A percentile compares a stretch with the other conserved stretches of the same genome.
These are phyloP conservation scores for Panicum virgatum DNA, from an alignment of 202 grass and related monocot species.

Conservation along the genomic window DNA sequence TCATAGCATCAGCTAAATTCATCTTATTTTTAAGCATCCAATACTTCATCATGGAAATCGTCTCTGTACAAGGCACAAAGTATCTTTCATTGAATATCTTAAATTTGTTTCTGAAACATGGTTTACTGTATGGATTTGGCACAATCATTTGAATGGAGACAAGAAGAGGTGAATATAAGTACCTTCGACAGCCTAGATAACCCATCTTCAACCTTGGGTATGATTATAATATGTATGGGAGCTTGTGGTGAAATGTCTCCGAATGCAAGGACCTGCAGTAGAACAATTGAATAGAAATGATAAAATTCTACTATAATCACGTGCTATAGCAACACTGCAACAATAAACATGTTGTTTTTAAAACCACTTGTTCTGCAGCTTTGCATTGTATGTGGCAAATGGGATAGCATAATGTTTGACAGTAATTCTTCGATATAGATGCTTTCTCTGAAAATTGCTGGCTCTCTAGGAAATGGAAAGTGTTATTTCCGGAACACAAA, in stretches of 20 bases:
- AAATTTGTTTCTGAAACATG: not conserved
- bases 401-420: not conserved
- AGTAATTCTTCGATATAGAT: not conserved
- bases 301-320: not conserved
- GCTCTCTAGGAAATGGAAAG: not conserved
- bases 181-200: constrained; percentile 62
- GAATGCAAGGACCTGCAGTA: constrained; percentile 66
- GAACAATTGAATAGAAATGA: not conserved
- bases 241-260: constrained; percentile 83
- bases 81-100: not conserved
- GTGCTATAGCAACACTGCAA: not conserved
- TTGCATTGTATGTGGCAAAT: not conserved
- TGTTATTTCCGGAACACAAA: not conserved
- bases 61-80: not conserved
- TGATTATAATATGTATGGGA: constrained; percentile 68
- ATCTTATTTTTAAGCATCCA: constrained; percentile 7
- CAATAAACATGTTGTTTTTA: not conserved
- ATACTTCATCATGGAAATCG: not conserved
- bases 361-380: not conserved
- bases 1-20: not conserved
- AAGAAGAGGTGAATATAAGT: constrained; percentile 7
- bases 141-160: not conserved
- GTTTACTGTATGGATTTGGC: not conserved
- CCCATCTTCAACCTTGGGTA: constrained; percentile 72
- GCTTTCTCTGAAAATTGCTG: not conserved